Conservation (phyloP, 2,329 filamentous ascomycete genomes). For the Colletotrichum costaricense region DNA sequence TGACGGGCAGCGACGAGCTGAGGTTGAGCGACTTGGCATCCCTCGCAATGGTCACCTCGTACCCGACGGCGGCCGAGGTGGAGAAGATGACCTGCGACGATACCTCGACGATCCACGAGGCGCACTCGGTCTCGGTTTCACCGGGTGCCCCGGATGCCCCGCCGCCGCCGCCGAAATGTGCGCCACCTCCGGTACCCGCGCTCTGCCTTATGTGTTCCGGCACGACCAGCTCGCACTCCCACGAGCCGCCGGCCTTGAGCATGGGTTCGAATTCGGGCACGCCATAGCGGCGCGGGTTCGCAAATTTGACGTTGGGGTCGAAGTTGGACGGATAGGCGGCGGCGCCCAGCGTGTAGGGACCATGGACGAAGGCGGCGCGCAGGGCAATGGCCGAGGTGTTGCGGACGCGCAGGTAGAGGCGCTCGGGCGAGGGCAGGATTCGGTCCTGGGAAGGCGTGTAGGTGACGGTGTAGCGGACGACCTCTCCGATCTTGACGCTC, state of each 20-base stretch:
- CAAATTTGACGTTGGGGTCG: constrained; percentile 83
- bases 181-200: constrained; percentile 60
- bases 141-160: constrained; percentile 36
- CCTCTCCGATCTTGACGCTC: constrained; percentile 92
- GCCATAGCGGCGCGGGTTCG: constrained; percentile 76
- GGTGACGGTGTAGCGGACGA: constrained; percentile 90
- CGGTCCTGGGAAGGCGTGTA: constrained; percentile 92
- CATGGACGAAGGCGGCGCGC: constrained; percentile 95
- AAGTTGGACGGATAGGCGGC: constrained; percentile 87
- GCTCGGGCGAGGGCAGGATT: constrained; percentile 85
- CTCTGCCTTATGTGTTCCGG: constrained; percentile 80
- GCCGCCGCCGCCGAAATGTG: constrained; percentile 55
- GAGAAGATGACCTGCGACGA: constrained; percentile 96
- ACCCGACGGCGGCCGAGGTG: constrained; percentile 85
- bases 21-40: constrained; percentile 86
- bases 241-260: constrained; percentile 91
- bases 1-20: constrained; percentile 59
- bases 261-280: constrained; percentile 95
- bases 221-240: constrained; percentile 83
- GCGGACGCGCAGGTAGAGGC: constrained; percentile 87
- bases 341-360: constrained; percentile 90
- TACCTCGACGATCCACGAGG: constrained; percentile 92
- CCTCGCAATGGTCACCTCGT: constrained; percentile 86
- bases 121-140: constrained; percentile 64
- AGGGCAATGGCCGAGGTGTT: constrained; percentile 92